Percentiles rank a stretch among this genome's conserved stretches.
These are phyloP conservation scores for Cicer cuneatum DNA, from an alignment of 306 rosid species.

Conservation along the genomic window DNA sequence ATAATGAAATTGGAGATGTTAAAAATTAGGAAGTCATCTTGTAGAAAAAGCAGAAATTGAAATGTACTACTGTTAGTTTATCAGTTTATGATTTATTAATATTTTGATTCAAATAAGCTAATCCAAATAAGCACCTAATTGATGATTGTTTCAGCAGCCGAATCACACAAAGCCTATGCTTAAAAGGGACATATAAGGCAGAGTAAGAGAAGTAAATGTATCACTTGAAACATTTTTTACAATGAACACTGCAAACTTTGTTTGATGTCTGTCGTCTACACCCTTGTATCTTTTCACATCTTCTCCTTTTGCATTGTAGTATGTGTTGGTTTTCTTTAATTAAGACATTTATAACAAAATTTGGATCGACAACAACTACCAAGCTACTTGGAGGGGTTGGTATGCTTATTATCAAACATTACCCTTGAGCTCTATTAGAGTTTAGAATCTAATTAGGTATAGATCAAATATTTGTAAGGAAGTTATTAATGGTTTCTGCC, in stretches of 20 bases:
- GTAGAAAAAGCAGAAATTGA: background rate
- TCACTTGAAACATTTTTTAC: background rate
- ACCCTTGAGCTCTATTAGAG: background rate
- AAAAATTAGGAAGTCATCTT: conserved; percentile 2
- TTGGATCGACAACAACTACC: conserved; percentile 13
- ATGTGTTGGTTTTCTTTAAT: background rate
- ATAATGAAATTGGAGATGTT: background rate
- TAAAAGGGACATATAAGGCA: background rate
- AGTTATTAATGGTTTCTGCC: background rate
- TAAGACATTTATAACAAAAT: background rate
- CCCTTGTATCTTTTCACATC: background rate
- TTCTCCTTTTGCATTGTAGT: background rate
- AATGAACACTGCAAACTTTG: background rate
- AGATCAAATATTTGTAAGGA: background rate
- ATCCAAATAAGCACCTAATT: background rate
- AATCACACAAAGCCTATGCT: background rate
- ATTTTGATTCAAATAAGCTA: background rate
- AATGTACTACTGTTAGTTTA: background rate
- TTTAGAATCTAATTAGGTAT: background rate
- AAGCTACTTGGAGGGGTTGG: background rate
- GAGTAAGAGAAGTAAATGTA: conserved; percentile 14
- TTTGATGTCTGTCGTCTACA: background rate
- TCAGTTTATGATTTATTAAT: background rate
- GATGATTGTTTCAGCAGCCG: conserved; percentile 24
- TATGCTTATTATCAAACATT: background rate